Evolutionary conservation across 129 eudicot genomes (phyloP), one percentile per base, ranked within the genome.

Genomic region (Calendula officinalis): DNA sequence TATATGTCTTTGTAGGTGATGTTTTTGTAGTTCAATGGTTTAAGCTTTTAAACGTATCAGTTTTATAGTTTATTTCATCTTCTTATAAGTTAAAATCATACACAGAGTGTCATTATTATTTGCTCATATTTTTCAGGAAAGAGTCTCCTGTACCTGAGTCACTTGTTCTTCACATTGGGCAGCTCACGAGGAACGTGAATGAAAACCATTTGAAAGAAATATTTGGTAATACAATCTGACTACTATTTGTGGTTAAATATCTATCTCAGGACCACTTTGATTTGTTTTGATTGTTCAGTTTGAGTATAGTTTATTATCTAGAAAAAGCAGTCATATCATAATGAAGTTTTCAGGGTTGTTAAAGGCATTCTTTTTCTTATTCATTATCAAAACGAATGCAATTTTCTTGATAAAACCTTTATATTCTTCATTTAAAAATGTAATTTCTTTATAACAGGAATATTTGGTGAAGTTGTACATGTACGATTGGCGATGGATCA

Each of bases 131-230:
- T 60, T 63, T 37, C 86, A 91, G 97, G 92, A 91, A 91, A 78
- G 68, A 77, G 37, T 84, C 97, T 60, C 87, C 97, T 35, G 63
- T 82, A 47, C 82, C 87, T 0, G 94, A 87, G 71, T 87, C 97
- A 1, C 92, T 82, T 74, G 95, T 82, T 74, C 90, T 91, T 73
- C 86, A 84, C 84, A 65, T 91, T 69, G 92, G 86, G 47, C 92
- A 87, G 75, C 96, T 92, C 60, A 92, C 89, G 37, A 74, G 98
- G 78, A 92, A 88, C 58, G 98, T 92, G 60, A 92, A 88, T 55
- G 98, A 92, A 71, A 84, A 84, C 61, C 98, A 92, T 71, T 70
- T 92, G 74, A 83, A 78, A 77, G 98, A 92, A 71, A 92, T 92
- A 62, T 92, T 92, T 58, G 86, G 98, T 92, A 81, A 66, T 56